These are phyloP conservation scores for Xylaria multiplex DNA, from an alignment of 2,329 filamentous ascomycete species.

Conservation along the genomic window DNA sequence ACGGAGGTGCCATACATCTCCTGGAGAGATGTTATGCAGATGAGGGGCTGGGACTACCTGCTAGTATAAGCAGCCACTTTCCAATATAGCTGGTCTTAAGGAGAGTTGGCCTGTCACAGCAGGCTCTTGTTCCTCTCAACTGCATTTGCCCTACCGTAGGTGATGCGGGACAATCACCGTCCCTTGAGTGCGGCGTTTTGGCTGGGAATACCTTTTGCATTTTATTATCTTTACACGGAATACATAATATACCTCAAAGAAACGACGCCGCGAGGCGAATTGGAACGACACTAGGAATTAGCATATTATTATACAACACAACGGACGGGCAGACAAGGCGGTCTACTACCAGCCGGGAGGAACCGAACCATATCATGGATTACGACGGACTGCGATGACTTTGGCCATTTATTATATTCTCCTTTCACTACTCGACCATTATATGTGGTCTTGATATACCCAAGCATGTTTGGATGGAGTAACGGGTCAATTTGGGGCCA, in stretches of 20 bases:
- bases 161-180: slow-evolving; percentile 53
- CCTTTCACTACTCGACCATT: slow-evolving; percentile 20
- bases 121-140: slow-evolving; percentile 32
- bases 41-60: slow-evolving; percentile 91
- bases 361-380: slow-evolving; percentile 45
- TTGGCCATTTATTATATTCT: slow-evolving; percentile 25
- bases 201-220: slow-evolving; percentile 39
- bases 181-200: slow-evolving; percentile 45
- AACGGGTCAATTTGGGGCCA: slow-evolving; percentile 36
- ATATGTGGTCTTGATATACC: slow-evolving; percentile 47
- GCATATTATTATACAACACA: slow-evolving; percentile 45
- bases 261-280: slow-evolving; percentile 50
- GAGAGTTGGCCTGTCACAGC: slow-evolving; percentile 39
- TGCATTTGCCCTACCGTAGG: slow-evolving; percentile 47
- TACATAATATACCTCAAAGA: slow-evolving; percentile 47
- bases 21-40: slow-evolving; percentile 94
- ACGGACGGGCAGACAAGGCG: slow-evolving; percentile 39
- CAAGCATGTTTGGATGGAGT: slow-evolving; percentile 45
- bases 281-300: slow-evolving; percentile 49
- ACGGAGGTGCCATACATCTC: slow-evolving; percentile 74
- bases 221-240: slow-evolving; percentile 42
- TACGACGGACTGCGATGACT: slow-evolving; percentile 47
- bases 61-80: slow-evolving; percentile 71
- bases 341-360: slow-evolving; percentile 40
- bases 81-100: slow-evolving; percentile 53